Conservation (phyloP, 2,329 filamentous ascomycete genomes). For the Calonectria pseudoreteaudii region DNA sequence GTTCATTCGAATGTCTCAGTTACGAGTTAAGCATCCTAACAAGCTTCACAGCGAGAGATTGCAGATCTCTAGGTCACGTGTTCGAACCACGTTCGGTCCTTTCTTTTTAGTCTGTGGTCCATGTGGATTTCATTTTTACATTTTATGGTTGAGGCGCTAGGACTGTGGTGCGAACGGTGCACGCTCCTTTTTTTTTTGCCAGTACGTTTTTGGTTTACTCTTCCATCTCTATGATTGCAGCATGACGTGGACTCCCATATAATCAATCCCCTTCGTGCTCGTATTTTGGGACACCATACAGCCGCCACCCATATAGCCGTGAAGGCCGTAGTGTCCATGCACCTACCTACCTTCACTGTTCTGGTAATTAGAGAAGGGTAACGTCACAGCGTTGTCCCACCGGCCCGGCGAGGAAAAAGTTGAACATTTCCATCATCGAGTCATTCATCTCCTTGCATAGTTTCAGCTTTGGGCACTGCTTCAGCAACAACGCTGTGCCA, state of each 20-base stretch:
- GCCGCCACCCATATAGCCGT: not conserved
- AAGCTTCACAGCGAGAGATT: conserved; percentile 6
- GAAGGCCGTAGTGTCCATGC: not conserved
- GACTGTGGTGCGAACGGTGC: not conserved
- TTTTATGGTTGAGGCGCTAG: not conserved
- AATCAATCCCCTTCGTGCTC: not conserved
- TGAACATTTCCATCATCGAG: not conserved
- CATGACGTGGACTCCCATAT: not conserved
- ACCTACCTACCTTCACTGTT: not conserved
- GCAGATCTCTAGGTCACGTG: conserved; percentile 11
- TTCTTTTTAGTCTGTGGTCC: not conserved
- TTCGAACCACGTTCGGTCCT: conserved; percentile 9
- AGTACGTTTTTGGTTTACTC: no score
- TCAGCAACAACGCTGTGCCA: not conserved
- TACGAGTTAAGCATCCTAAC: not conserved
- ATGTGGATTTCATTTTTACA: not conserved
- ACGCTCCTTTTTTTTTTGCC: not conserved
- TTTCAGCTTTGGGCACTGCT: not conserved
- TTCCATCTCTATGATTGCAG: not conserved
- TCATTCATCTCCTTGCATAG: not conserved
- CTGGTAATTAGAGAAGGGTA: not conserved
- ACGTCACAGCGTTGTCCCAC: not conserved
- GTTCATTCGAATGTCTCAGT: not conserved
- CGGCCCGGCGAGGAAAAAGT: not conserved
- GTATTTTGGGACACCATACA: not conserved